Base-by-base conservation (phyloP, 2,329 filamentous ascomycete species). In the Ophiocordyceps camponoti-leonardi region DNA sequence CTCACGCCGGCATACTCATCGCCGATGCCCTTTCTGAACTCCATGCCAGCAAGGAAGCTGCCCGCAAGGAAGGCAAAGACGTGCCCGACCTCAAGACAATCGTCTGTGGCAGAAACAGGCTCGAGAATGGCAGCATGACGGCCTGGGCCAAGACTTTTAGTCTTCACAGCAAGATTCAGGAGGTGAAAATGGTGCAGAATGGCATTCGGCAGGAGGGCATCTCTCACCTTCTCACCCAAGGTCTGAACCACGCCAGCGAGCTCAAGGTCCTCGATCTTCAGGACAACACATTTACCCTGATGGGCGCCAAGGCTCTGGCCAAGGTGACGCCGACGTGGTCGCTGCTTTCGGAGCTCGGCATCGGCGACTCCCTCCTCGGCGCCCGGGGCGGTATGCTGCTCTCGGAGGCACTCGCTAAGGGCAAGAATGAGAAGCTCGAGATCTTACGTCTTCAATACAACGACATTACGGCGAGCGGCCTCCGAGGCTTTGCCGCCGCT, bases 151-250 rank as follows among this genome's bases (percentile, higher is more conserved):
- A 82, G 61, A 75, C 86, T 1, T 95, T 86, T 62, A 78, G 79
- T 56, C 80, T 90, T 47, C 86, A 96, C 60, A 79, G 75, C 52
- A 81, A 83, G 47, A 75, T 98, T 51, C 83, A 81, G 65, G 79
- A 79, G 48, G 77, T 98, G 54, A 93, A 90, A 72, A 96, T 98
- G 92, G 86, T 94, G 23, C 92, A 96, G 65, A 96, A 98, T 61
- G 92, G 92, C 45, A 98, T 98, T 54, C 77, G 92, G 41, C 86
- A 90, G 59, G 87, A 96, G 63, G 92, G 92, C 49, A 92, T 96
- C 57, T 80, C 80, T 43, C 75, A 82, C 52, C 70, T 98, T 47
- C 68, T 98, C 51, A 79, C 76, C 49, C 72, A 88, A 45, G 92
- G 92, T 50, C 71, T 98, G 45, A 76, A 72, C 51, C 73, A 85